Evolutionary conservation across 148 eudicot species (phyloP), one percentile per base, ranked within the genome.

Genomic region (Oxyria digyna): DNA sequence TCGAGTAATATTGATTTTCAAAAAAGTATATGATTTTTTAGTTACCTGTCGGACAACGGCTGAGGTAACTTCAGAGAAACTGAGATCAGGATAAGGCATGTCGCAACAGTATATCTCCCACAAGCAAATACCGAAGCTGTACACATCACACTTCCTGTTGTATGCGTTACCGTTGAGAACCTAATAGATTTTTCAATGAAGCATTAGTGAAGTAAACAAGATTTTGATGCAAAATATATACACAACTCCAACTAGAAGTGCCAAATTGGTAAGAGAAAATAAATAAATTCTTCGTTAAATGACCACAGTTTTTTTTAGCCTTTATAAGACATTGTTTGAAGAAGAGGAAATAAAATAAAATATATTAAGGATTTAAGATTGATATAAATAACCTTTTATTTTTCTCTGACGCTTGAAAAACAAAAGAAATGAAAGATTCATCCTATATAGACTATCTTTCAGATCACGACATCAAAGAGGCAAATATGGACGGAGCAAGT

Each of bases 71-170:
- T 91, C 97, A 3, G 97, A 83, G 83, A 91, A 91, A 73, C 97
- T 91, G 71, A 87, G 89, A 66, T 87, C 88, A 54, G 89, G 97
- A 79, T 91, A 91, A 11, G 97, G 95, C 97, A 91, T 88, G 80
- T 91, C 97, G 74, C 97, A 91, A 74, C 97, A 91, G 79, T 91
- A 91, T 48, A 86, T 91, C 79, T 91, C 94, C 94, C 97, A 91
- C 65, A 91, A 73, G 77, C 97, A 91, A 43, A 91, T 84, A 1
- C 97, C 95, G 65, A 88, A 88, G 71, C 91, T 91, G 76, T 88
- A 91, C 21, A 91, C 97, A 71, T 91, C 95, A 43, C 95, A 91
- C 74, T 86, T 91, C 78, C 89, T 80, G 74, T 91, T 86, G 69
- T 91, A 91, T 46, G 95, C 76, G 72, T 75, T 82, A 10, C 97